phyloP scores from a whole-genome alignment of 805 yeast genomes.

The Candida argentea region DNA sequence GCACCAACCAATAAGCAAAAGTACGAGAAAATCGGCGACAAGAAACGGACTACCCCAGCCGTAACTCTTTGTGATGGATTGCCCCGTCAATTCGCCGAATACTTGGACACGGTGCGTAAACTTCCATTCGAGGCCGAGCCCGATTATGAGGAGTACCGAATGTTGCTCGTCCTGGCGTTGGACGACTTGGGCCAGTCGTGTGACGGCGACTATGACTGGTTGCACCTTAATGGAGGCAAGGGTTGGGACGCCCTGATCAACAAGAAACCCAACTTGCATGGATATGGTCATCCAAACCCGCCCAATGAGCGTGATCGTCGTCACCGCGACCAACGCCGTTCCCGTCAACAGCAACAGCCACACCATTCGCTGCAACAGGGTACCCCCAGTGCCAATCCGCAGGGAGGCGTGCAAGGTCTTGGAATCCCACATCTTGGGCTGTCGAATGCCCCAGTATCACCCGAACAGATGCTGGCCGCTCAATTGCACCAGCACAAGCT shows the following conservation, averaged over 20 bases:
- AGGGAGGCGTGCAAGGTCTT: constrained; percentile 2
- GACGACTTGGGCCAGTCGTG: constrained; percentile 47
- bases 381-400: constrained; percentile 3
- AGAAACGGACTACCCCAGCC: constrained; percentile 61
- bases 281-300: constrained; percentile 68
- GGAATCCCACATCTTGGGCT: too few species aligned
- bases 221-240: constrained; percentile 65
- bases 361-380: constrained; percentile 8
- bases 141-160: constrained; percentile 57
- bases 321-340: constrained; percentile 36
- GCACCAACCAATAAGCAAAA: constrained; percentile 80
- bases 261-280: constrained; percentile 72
- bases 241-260: constrained; percentile 75
- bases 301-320: constrained; percentile 38
- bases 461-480: constrained; percentile 33
- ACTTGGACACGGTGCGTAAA: constrained; percentile 56
- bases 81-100: constrained; percentile 68
- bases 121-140: constrained; percentile 75
- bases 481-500: constrained; percentile 39
- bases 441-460: constrained; percentile 6
- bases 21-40: constrained; percentile 77
- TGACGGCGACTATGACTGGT: constrained; percentile 74
- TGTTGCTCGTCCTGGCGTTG: constrained; percentile 50
- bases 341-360: constrained; percentile 25
- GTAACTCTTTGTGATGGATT: constrained; percentile 51